A percentile compares a stretch with the other conserved stretches of the same genome.
phyloP scores from a whole-genome alignment of 129 eudicot genomes.

The Pittosporum tobira region DNA sequence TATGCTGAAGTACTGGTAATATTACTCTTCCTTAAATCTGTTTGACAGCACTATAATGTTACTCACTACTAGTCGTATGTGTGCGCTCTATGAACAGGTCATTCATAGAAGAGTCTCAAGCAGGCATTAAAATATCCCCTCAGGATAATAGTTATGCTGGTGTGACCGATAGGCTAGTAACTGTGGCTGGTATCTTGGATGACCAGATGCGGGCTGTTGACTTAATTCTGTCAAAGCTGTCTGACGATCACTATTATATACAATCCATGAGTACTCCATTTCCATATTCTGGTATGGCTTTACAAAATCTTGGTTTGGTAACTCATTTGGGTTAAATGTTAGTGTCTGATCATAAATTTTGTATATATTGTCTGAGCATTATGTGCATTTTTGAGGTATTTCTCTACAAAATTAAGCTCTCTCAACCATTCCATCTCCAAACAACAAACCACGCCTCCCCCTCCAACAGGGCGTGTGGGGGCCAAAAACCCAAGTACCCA shows the following conservation, averaged over 20 bases:
- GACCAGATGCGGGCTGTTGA: constrained; percentile 77
- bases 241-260: constrained; percentile 53
- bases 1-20: not conserved
- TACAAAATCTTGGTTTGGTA: not conserved
- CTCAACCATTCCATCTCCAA: too few species aligned
- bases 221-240: constrained; percentile 58
- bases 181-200: constrained; percentile 61
- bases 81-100: constrained; percentile 41
- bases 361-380: not conserved
- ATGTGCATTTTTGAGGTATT: not conserved
- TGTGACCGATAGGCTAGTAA: constrained; percentile 80
- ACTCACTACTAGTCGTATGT: constrained; percentile 4
- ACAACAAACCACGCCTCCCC: too few species aligned
- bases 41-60: constrained; percentile 6
- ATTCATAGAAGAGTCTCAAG: constrained; percentile 80
- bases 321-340: not conserved
- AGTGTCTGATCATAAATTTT: not conserved
- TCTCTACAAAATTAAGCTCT: too few species aligned
- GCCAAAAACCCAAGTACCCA: too few species aligned
- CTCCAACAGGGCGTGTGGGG: too few species aligned
- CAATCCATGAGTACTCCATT: constrained; percentile 66
- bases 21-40: constrained; percentile 1
- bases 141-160: constrained; percentile 70
- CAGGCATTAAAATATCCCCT: constrained; percentile 81
- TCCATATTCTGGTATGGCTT: constrained; percentile 61